Conservation (phyloP, 108 stramenopile genomes). For the Skeletonema grethae region DNA sequence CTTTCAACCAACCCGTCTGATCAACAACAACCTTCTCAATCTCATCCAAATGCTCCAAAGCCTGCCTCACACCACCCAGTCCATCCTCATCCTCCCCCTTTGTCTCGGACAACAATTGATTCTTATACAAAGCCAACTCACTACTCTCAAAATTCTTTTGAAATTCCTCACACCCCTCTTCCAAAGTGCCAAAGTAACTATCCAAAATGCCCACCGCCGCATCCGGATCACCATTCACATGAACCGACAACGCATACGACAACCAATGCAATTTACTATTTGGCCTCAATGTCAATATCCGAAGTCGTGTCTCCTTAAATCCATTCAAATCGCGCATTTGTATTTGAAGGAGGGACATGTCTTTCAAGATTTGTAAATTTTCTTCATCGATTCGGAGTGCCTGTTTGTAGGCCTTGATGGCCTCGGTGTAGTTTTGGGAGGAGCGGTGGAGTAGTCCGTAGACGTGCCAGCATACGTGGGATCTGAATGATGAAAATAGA, state of each 20-base stretch:
- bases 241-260: slow-evolving; percentile 91
- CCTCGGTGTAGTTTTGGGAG: slow-evolving; percentile 95
- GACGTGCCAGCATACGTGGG: slow-evolving; percentile 99
- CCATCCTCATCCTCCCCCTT: slow-evolving; percentile 20
- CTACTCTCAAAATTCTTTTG: slow-evolving; percentile 85
- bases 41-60: slow-evolving; percentile 79
- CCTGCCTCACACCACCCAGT: slow-evolving; percentile 72
- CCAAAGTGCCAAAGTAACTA: slow-evolving; percentile 77
- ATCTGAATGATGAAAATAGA: slow-evolving; percentile 47
- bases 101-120: slow-evolving; percentile 80
- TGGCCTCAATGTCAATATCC: slow-evolving; percentile 79
- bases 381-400: slow-evolving; percentile 92
- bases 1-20: slow-evolving; percentile 63
- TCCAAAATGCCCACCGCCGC: slow-evolving; percentile 90
- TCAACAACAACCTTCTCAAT: slow-evolving; percentile 73
- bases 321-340: slow-evolving; percentile 94
- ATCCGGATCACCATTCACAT: slow-evolving; percentile 77
- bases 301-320: slow-evolving; percentile 87
- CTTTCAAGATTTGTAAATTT: slow-evolving; percentile 95
- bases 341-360: slow-evolving; percentile 89
- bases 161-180: slow-evolving; percentile 66
- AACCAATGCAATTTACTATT: slow-evolving; percentile 94
- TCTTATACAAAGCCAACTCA: slow-evolving; percentile 93
- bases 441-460: slow-evolving; percentile 94
- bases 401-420: slow-evolving; percentile 98